Evolutionary conservation across 768 basidiomycete genomes (phyloP).

Genomic region (Dendrothele bispora): DNA sequence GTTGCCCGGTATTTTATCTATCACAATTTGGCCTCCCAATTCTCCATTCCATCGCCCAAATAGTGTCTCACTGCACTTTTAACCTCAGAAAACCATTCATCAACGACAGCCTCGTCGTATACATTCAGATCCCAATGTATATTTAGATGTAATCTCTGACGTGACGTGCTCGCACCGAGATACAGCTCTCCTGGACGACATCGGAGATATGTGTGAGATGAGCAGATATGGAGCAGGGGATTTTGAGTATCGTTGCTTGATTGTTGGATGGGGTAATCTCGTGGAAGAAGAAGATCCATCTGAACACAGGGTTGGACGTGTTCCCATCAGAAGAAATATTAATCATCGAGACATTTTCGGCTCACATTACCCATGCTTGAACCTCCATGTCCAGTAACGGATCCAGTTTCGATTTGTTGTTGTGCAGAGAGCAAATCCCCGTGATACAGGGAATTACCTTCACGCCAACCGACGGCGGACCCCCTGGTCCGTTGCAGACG

Average conservation of each 20-base stretch:
- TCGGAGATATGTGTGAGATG: conserved; percentile 21
- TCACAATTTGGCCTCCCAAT: neutral
- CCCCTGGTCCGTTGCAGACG: conserved; percentile 25
- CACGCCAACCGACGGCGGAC: conserved; percentile 20
- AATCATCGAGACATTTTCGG: neutral
- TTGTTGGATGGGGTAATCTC: too few relatives aligned
- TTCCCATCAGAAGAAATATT: conserved; percentile 2
- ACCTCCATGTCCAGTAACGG: conserved; percentile 30
- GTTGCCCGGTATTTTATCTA: too few relatives aligned
- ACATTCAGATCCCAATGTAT: conserved; percentile 31
- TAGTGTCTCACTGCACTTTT: conserved; percentile 29
- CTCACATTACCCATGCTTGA: conserved; percentile 43
- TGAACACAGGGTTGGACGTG: conserved; percentile 15
- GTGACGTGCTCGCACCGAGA: conserved; percentile 22
- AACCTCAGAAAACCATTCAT: conserved; percentile 37
- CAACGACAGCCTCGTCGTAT: conserved; percentile 25
- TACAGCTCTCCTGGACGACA: conserved; percentile 33
- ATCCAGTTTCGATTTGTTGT: conserved; percentile 12
- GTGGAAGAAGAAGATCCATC: conserved; percentile 13
- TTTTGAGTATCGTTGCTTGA: too few relatives aligned
- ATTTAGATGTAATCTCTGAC: conserved; percentile 19
- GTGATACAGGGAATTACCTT: too few relatives aligned
- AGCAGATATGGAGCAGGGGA: conserved; percentile 24
- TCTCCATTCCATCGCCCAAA: neutral
- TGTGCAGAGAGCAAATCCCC: too few relatives aligned